Conservation (phyloP, 805 yeast genomes). For the Saccharomycopsis babjevae region DNA sequence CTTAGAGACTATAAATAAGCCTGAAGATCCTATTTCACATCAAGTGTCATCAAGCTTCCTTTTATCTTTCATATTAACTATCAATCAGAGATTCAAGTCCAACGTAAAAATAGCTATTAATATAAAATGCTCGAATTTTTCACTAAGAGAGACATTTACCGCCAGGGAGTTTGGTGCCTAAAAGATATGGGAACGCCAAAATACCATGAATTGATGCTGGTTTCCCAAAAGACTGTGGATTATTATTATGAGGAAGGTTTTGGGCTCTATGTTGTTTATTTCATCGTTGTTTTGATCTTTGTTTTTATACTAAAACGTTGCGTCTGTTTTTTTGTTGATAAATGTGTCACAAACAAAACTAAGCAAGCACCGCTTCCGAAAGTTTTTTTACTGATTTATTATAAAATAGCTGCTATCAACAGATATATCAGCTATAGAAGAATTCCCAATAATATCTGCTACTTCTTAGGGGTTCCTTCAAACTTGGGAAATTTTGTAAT, state of each 20-base stretch:
- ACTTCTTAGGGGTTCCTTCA: slow-evolving; percentile 30
- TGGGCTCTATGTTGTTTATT: slow-evolving; percentile 3
- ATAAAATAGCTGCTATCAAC: slow-evolving; percentile 24
- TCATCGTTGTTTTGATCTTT: neutral
- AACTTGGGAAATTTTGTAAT: slow-evolving; percentile 29
- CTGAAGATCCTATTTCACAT: too few relatives aligned
- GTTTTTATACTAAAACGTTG: slow-evolving; percentile 3
- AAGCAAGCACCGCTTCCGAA: neutral
- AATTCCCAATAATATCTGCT: slow-evolving; percentile 25
- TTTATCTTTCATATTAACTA: too few relatives aligned
- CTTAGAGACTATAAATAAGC: too few relatives aligned
- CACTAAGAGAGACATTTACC: slow-evolving; percentile 4
- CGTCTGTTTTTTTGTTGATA: slow-evolving; percentile 1
- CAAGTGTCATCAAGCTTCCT: too few relatives aligned
- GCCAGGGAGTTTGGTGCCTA: slow-evolving; percentile 23
- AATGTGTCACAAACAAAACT: neutral
- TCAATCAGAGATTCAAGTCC: too few relatives aligned
- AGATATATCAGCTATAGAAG: slow-evolving; percentile 27
- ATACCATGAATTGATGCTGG: neutral
- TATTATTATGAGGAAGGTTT: slow-evolving; percentile 4
- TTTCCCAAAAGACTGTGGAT: slow-evolving; percentile 2
- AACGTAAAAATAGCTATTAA: too few relatives aligned
- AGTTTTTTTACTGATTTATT: neutral
- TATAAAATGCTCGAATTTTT: neutral
- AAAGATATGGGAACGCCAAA: slow-evolving; percentile 3